Conservation (phyloP, 768 basidiomycete genomes). For the Hortiboletus flavorubellus region DNA sequence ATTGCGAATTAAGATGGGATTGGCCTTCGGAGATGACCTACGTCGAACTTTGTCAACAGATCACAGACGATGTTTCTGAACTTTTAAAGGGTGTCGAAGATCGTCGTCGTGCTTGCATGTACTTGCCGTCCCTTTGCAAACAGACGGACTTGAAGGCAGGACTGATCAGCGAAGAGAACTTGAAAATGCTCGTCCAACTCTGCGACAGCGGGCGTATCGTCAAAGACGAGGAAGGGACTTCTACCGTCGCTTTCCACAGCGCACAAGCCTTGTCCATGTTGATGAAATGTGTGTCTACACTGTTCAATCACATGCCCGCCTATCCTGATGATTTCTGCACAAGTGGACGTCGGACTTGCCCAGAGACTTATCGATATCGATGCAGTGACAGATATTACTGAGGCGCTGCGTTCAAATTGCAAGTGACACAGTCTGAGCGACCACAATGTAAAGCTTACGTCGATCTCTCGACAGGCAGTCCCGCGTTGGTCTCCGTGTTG, state of each 20-base stretch:
- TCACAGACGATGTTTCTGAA: constrained; percentile 9
- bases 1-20: constrained; percentile 25
- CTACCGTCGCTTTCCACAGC: constrained; percentile 20
- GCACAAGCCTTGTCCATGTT: constrained; percentile 27
- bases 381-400: constrained; percentile 17
- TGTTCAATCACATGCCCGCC: not conserved
- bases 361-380: constrained; percentile 14
- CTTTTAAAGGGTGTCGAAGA: constrained; percentile 13
- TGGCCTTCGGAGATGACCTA: constrained; percentile 10
- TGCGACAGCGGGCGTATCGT: constrained; percentile 12
- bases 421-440: not conserved
- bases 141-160: constrained; percentile 4
- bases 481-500: constrained; percentile 22
- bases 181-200: constrained; percentile 17
- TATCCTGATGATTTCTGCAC: not conserved
- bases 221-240: constrained; percentile 16
- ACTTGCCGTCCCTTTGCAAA: constrained; percentile 29
- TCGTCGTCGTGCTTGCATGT: constrained; percentile 25
- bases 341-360: constrained; percentile 15
- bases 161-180: constrained; percentile 17
- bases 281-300: constrained; percentile 16
- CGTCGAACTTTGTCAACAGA: not conserved
- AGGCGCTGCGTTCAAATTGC: constrained; percentile 16
- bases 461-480: constrained; percentile 8
- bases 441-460: not conserved